These are phyloP conservation scores for Wallacemonas sp. DNA, from an alignment of 208 protist genomes.

Conservation along the genomic window DNA sequence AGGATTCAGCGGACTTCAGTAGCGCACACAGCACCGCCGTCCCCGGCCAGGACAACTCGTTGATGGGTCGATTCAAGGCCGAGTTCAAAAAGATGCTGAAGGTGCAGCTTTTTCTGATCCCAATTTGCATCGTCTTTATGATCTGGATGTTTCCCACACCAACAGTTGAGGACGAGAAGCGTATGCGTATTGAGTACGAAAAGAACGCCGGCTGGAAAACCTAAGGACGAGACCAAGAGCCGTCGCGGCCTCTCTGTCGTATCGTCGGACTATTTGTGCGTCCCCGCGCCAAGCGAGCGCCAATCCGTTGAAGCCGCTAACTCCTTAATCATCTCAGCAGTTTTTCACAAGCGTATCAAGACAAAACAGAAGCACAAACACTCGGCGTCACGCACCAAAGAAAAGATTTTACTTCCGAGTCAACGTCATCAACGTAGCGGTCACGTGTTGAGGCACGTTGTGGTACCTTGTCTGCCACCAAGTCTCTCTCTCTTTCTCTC, in stretches of 20 bases:
- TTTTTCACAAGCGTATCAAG: neutral
- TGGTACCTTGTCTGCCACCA: no score
- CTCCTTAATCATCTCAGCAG: no score
- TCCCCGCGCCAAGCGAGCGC: no score
- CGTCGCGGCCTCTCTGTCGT: no score
- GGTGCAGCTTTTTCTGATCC: conserved; percentile 79
- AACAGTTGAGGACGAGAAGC: conserved; percentile 61
- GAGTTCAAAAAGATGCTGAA: conserved; percentile 82
- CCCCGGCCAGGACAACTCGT: conserved; percentile 41
- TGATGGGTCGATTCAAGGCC: conserved; percentile 62
- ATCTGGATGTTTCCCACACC: conserved; percentile 76
- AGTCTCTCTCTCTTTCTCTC: neutral
- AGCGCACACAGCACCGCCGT: conserved; percentile 34
- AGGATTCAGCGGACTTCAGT: conserved; percentile 24
- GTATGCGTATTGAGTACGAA: conserved; percentile 77
- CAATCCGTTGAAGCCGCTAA: no score
- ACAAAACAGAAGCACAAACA: no score
- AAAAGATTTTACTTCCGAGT: no score
- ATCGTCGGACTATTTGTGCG: no score
- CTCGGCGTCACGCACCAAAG: no score
- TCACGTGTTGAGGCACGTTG: no score
- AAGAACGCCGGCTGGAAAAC: conserved; percentile 88
- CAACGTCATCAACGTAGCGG: no score
- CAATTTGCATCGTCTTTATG: conserved; percentile 50
- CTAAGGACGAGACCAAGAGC: no score